A percentile compares a stretch with the other conserved stretches of the same genome.
phyloP scores from a whole-genome alignment of 371 early-diverging fungal species.

The Cladochytrium tenue region DNA sequence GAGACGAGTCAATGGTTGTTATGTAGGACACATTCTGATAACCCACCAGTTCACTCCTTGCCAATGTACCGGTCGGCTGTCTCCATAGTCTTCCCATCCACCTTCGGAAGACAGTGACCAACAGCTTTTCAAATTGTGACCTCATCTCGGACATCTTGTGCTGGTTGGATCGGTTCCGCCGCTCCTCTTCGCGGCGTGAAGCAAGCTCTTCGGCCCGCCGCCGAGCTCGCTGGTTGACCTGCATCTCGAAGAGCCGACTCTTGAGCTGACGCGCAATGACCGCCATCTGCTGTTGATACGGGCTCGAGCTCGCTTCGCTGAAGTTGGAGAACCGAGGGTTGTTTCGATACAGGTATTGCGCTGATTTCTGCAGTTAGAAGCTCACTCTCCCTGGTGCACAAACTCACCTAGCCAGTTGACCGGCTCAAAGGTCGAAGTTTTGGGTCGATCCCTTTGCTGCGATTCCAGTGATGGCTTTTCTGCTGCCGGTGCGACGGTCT shows the following conservation, averaged over 20 bases:
- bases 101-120: constrained; percentile 36
- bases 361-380: no score
- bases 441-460: constrained; percentile 37
- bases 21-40: neutral
- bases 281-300: constrained; percentile 36
- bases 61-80: constrained; percentile 25
- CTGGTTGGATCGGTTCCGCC: constrained; percentile 14
- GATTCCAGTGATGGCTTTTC: constrained; percentile 7
- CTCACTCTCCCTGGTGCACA: no score
- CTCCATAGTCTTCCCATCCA: constrained; percentile 45
- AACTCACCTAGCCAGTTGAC: constrained; percentile 52
- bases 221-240: constrained; percentile 28
- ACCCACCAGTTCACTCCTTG: constrained; percentile 39
- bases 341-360: constrained; percentile 51
- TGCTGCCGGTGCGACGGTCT: constrained; percentile 5
- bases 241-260: constrained; percentile 38
- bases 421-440: constrained; percentile 39
- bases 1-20: neutral
- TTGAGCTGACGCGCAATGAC: constrained; percentile 28
- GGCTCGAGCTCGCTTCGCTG: constrained; percentile 26
- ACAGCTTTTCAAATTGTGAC: constrained; percentile 31
- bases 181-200: constrained; percentile 35
- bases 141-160: constrained; percentile 34
- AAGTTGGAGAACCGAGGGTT: constrained; percentile 50
- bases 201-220: constrained; percentile 38